These are phyloP conservation scores for Diversispora epigaea DNA, from an alignment of 192 early-diverging fungal genomes.

Conservation along the genomic window DNA sequence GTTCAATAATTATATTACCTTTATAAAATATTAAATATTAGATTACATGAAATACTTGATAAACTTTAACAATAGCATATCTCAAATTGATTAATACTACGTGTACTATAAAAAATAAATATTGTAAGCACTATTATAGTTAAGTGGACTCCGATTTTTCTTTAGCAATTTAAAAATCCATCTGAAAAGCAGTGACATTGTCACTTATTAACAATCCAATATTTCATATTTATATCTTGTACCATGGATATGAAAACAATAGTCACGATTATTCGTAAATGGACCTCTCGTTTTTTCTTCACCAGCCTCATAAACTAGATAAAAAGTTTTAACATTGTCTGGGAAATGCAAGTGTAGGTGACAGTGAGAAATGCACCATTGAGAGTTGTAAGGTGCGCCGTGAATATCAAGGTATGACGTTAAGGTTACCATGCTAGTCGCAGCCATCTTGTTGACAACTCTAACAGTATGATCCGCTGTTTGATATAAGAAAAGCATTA, in stretches of 20 bases:
- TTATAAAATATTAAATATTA: too few species aligned
- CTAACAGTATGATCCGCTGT: not conserved
- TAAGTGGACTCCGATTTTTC: constrained; percentile 4
- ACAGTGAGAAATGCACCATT: not conserved
- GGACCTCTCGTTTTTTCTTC: not conserved
- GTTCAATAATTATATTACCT: too few species aligned
- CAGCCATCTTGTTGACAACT: not conserved
- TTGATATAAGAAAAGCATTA: constrained; percentile 2
- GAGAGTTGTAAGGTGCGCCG: not conserved
- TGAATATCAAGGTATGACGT: not conserved
- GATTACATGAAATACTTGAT: too few species aligned
- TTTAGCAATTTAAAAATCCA: not conserved
- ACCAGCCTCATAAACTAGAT: not conserved
- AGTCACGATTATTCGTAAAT: not conserved
- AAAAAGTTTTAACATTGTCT: not conserved
- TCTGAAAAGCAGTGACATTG: not conserved
- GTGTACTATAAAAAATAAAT: too few species aligned
- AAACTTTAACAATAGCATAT: too few species aligned
- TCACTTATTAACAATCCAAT: not conserved
- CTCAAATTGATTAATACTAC: too few species aligned
- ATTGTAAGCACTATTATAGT: too few species aligned
- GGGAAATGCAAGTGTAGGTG: too few species aligned
- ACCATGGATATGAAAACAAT: not conserved
- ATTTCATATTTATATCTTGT: not conserved
- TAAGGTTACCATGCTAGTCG: not conserved